Base-by-base conservation (phyloP, 2,329 filamentous ascomycete genomes). In the Teratosphaeria pseudoeucalypti region DNA sequence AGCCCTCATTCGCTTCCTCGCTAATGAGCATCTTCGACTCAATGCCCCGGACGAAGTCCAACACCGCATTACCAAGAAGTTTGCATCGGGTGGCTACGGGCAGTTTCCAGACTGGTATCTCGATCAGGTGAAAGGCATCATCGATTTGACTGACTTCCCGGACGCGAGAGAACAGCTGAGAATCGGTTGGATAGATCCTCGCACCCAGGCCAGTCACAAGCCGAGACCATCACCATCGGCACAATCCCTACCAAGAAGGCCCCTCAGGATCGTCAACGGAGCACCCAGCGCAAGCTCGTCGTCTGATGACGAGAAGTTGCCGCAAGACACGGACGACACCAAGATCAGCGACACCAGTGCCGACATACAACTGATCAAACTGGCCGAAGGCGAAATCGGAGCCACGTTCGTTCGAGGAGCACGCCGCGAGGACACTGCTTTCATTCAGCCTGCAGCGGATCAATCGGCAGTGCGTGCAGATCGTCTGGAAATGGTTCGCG, bases 61-160 rank as follows among this genome's bases (percentile, higher is more conserved):
- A 27, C n/a, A 47, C 16, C 58, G 62, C 2, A 61, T 65, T 23
- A 11, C n/a, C 10, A 57, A 57, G 32, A 65, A 65, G 55, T 58
- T 63, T 19, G 32, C 58, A 2, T 39, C 27, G 6, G 58, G 58
- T 12, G 59, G 59, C 23, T 65, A 63, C 55, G 64, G 64, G 2
- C 64, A 63, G 39, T 64, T 61, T 56, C 9, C 34, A 10, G 54
- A 52, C 26, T 23, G n/a, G 4, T 54, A 55, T 52, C 29, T 62
- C 14, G 16, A 57, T n/a, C 3, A 34, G 11, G n/a, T 49, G 16
- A 16, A 32, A 7, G 7, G 29, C 29, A 32, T n/a, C 9, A 3
- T 49, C n/a, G 43, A 49, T 49, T n/a, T 27, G 16, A 49, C 60
- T 11, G 27, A 52, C 37, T 57, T 57, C 43, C 39, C 26, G 12